Evolutionary conservation across 148 eudicot species (phyloP).

Genomic region (Nepenthes mirabilis): DNA sequence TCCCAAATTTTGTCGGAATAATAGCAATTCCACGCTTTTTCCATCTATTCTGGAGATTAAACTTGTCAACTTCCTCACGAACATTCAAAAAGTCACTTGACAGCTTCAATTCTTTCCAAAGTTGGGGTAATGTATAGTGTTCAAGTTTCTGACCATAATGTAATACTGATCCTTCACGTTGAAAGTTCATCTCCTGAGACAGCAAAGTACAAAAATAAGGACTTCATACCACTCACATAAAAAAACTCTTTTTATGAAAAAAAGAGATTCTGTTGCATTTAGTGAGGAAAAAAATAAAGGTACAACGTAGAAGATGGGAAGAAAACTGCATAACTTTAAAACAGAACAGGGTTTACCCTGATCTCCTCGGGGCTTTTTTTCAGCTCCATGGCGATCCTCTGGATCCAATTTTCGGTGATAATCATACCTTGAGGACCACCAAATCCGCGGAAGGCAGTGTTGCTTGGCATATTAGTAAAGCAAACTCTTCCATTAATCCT

Average conservation of each 20-base stretch:
- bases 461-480: conserved; percentile 88
- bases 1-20: conserved; percentile 90
- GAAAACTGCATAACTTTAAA: background rate
- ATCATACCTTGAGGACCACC: conserved; percentile 99
- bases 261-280: background rate
- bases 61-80: conserved; percentile 52
- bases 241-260: background rate
- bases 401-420: conserved; percentile 91
- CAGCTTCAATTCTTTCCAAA: conserved; percentile 75
- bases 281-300: background rate
- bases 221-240: background rate
- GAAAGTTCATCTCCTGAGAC: conserved; percentile 75
- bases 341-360: conserved; percentile 32
- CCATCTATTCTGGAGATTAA: conserved; percentile 73
- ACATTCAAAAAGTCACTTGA: conserved; percentile 43
- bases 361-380: conserved; percentile 80
- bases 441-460: conserved; percentile 95
- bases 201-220: background rate
- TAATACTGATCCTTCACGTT: conserved; percentile 58
- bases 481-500: conserved; percentile 75
- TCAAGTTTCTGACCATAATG: conserved; percentile 80
- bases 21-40: conserved; percentile 86
- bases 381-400: conserved; percentile 84
- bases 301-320: background rate
- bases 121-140: conserved; percentile 51